Evolutionary conservation across 192 early-diverging fungal genomes (phyloP), one percentile per base, ranked within the genome.

Genomic region (Coemansia sp.): DNA sequence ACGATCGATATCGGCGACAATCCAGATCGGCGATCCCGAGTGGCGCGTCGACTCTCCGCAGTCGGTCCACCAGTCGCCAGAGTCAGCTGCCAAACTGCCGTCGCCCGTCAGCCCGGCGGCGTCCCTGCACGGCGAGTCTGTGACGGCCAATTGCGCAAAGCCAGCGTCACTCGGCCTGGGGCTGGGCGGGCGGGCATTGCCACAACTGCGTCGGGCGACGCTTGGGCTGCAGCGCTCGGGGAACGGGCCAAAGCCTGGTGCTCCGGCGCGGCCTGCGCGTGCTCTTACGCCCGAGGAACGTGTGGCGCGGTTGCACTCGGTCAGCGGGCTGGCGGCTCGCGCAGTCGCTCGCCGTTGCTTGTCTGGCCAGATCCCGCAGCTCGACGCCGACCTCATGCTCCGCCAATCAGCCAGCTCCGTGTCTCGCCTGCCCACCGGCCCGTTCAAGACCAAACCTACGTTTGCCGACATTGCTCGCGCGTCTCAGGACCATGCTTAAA

Each of bases 21-120:
- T 81, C 56, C 78, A 81, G 62, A 81, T 81, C 45, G 78, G 78
- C 27, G 78, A 81, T 35, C 78, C 78, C 41, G 78, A 81, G 38
- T 81, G 78, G 78, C 68, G 78, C 47, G 64, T 81, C 20, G 78
- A 75, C 53, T 81, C 78, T 51, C 72, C 72, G 26, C 72, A 68
- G 60, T 64, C 59, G 18, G 19, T 59, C 12, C 68, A 41, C 45
- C 54, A 52, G 22, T 64, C 66, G 18, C 60, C 60, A 8, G 54
- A 55, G 49, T 53, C 59, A 2, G 4, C 54, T 20, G 22, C 27
- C 12, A 72, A 72, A 41, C 64, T 73, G 56, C 77, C 76, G 18
- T 69, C 66, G 29, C 71, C 76, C 14, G 53, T 61, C 60, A 73
- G 76, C 52, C 75, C 69, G 3, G 59, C 54, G 19, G 26, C 49